A percentile compares a stretch with the other conserved stretches of the same genome.
These are phyloP conservation scores for Crepidotus sp. DNA, from an alignment of 1,284 basidiomycete species.

Conservation along the genomic window DNA sequence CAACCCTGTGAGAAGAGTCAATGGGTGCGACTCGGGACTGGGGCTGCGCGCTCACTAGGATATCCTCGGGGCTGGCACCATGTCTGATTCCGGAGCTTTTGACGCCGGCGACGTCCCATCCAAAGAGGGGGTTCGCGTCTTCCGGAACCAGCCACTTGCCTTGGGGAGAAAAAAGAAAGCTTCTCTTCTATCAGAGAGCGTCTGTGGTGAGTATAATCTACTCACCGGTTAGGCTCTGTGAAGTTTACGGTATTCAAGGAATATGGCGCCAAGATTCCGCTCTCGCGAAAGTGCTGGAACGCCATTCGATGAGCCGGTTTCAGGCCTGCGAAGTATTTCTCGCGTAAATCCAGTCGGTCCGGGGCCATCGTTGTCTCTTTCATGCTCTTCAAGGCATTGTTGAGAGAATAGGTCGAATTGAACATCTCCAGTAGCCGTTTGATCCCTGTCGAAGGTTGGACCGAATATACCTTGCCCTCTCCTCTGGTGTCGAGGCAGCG, in stretches of 20 bases:
- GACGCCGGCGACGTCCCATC: constrained; percentile 30
- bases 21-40: too few species aligned
- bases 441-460: constrained; percentile 28
- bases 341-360: constrained; percentile 27
- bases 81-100: constrained; percentile 25
- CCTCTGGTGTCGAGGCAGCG: constrained; percentile 29
- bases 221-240: constrained; percentile 32
- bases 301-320: constrained; percentile 30
- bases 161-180: constrained; percentile 30
- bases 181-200: constrained; percentile 17
- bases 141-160: constrained; percentile 31
- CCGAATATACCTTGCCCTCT: constrained; percentile 27
- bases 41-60: too few species aligned
- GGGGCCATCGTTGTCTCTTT: constrained; percentile 24
- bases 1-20: too few species aligned
- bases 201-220: background rate
- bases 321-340: constrained; percentile 26
- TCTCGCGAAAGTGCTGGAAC: constrained; percentile 29
- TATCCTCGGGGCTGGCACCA: constrained; percentile 29
- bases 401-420: constrained; percentile 25
- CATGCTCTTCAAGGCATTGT: constrained; percentile 26
- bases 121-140: constrained; percentile 28
- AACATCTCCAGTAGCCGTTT: constrained; percentile 33
- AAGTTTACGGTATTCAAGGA: constrained; percentile 27
- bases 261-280: constrained; percentile 33